Base-by-base conservation (phyloP, 176 grass and related monocot genomes). In the Phoenix dactylifera region DNA sequence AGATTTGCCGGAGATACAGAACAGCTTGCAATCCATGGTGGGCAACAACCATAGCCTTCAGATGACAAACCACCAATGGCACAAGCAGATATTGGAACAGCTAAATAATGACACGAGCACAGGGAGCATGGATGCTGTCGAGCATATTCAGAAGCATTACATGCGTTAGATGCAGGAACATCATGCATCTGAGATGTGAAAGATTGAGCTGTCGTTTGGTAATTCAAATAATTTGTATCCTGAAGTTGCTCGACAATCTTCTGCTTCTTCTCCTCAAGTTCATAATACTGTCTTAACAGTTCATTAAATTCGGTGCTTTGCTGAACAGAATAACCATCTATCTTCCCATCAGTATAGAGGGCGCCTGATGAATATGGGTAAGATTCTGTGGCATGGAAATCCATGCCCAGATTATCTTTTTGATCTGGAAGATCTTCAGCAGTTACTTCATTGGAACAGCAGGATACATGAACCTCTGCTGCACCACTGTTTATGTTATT, bases 261-360 rank as follows among this genome's bases (percentile, higher is more conserved):
- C 57, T 71, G 82, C 72, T 83, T 86, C 60, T 95, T 64, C 51
- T 79, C 82, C 57, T 89, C 90, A 68, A 95, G 83, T 64, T 95
- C 82, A 48, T 84, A 89, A 24, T 89, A 95, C 51, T 78, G 80
- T 56, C 66, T 89, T 14, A 89, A 64, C 22, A 95, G 70, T 68
- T 89, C 70, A 49, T 84, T 80, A 52, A 86, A 83, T 35, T 76
- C 63, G 15, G 15, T 59, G 51, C 24, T 51, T 55, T 85, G 71
- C 48, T 76, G 75, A 65, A 69, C 65, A 78, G 75, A 63, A 50
- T 28, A 50, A 22, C 19, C 72, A 49, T 49, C 49, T 26, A 59
- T 60, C 52, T 82, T 63, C 62, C 26, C 26, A 22, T 63, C 54
- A 63, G 39, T 32, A 56, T 48, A 54, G 62, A 22, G 19, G 52